Evolutionary conservation across 202 grass and related monocot species (phyloP), one percentile per base, ranked within the genome.

Genomic region (Digitaria exilis): DNA sequence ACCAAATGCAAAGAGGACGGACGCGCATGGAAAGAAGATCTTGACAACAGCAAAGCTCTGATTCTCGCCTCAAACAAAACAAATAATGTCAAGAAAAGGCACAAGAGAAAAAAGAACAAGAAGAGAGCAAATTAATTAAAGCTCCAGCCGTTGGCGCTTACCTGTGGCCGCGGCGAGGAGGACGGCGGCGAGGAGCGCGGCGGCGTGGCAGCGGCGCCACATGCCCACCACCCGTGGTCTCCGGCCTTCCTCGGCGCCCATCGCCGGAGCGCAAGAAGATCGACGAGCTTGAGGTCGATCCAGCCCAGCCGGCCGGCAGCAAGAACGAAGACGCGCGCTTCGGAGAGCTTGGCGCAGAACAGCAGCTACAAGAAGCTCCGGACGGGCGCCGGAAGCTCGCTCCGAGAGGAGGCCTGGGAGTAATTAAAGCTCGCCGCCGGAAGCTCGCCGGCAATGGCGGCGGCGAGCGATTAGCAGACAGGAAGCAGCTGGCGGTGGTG

Each of bases 101-200:
- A 44, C 18, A 14, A 50, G n/a, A n/a, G n/a, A 3, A 69, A 15
- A n/a, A 69, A 44, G 19, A 13, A 22, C 7, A 32, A 57, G 28
- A n/a, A n/a, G 14, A 3, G 1, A 35, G 6, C 52, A 68, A n/a
- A n/a, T n/a, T n/a, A n/a, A n/a, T n/a, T n/a, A n/a, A 31, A 79
- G 44, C 12, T 48, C 5, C 6, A 72, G 44, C 8, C 6, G n/a
- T 19, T 16, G 0, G 11, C 17, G 67, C 75, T 32, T 60, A 89
- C 87, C 82, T 50, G 45, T 51, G 21, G 71, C 82, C 26, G 56
- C 55, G 29, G 63, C 71, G 70, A 89, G 69, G 77, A 88, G 13
- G 35, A 65, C 18, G 71, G 14, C 17, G 63, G 42, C 42, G 69
- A 60, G 31, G 9, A 54, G 24, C 1, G 16, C 43, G 21, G 65